Evolutionary conservation across 106 monocot genomes (phyloP).

Genomic region (Posidonia australis): DNA sequence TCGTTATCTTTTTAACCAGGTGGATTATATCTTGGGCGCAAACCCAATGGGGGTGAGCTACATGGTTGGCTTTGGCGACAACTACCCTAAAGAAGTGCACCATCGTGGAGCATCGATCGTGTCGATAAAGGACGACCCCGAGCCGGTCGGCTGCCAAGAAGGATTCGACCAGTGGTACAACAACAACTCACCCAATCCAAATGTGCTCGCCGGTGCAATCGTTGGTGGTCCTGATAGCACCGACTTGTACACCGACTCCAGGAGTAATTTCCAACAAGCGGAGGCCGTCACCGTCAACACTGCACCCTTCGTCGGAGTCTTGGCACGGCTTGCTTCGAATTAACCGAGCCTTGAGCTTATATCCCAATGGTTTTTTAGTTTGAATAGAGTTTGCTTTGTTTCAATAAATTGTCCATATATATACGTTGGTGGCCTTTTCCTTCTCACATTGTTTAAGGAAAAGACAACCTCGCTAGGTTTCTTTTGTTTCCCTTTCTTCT

Average conservation of each 20-base stretch:
- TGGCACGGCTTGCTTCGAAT: conserved; percentile 21
- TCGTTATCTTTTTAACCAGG: no score
- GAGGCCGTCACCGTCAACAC: conserved; percentile 42
- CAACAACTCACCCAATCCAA: conserved; percentile 24
- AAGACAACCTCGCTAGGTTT: no score
- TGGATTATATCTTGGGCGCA: conserved; percentile 36
- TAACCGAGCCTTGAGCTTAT: background rate
- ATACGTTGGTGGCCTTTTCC: no score
- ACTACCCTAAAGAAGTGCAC: conserved; percentile 30
- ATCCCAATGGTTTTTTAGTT: no score
- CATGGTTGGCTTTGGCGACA: conserved; percentile 33
- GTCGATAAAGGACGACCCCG: conserved; percentile 16
- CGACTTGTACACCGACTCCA: conserved; percentile 25
- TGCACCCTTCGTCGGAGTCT: conserved; percentile 37
- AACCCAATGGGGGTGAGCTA: conserved; percentile 40
- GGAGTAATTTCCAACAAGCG: conserved; percentile 37
- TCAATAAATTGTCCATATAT: no score
- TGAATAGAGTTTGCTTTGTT: no score
- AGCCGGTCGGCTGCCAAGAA: conserved; percentile 2
- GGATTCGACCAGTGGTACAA: conserved; percentile 30
- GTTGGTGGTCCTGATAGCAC: conserved; percentile 37
- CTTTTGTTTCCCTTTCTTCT: no score
- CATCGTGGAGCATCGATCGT: conserved; percentile 38
- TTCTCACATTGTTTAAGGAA: no score
- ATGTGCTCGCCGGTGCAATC: conserved; percentile 34